A percentile compares a stretch with the other conserved stretches of the same genome.
Conservation (phyloP, 495 filamentous ascomycete species). For the Hypoxylon lienhwacheense region DNA sequence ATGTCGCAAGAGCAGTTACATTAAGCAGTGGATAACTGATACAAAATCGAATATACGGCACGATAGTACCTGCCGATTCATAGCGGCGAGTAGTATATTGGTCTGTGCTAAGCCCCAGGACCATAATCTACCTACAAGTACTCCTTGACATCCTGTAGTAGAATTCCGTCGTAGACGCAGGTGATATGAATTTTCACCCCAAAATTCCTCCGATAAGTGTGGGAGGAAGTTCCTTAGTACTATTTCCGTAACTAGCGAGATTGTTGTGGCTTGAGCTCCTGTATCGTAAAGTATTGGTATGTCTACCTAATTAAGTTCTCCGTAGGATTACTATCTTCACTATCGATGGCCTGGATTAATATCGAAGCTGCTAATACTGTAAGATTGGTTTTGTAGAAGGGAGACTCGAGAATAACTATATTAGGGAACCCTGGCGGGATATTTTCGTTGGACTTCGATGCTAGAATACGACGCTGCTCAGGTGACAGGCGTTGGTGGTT, state of each 20-base stretch:
- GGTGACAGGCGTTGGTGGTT: constrained; percentile 7
- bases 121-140: constrained; percentile 5
- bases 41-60: not conserved
- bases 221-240: constrained; percentile 7
- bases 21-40: too few relatives aligned
- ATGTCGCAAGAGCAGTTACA: too few relatives aligned
- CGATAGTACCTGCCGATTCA: not conserved
- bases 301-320: constrained; percentile 7
- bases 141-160: constrained; percentile 11
- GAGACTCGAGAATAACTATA: constrained; percentile 11
- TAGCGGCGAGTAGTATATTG: not conserved
- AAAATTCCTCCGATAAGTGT: constrained; percentile 10
- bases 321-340: constrained; percentile 15
- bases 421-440: constrained; percentile 5
- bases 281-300: constrained; percentile 18
- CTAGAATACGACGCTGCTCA: constrained; percentile 12
- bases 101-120: not conserved
- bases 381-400: constrained; percentile 15
- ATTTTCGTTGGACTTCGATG: constrained; percentile 11
- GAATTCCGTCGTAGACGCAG: constrained; percentile 9
- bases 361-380: constrained; percentile 15
- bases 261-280: constrained; percentile 11
- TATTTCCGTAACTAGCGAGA: constrained; percentile 10
- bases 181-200: constrained; percentile 12
- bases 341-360: constrained; percentile 11